A percentile compares a stretch with the other conserved stretches of the same genome.
Evolutionary conservation across 106 monocot species (phyloP).

Genomic region (Acorus calamus): DNA sequence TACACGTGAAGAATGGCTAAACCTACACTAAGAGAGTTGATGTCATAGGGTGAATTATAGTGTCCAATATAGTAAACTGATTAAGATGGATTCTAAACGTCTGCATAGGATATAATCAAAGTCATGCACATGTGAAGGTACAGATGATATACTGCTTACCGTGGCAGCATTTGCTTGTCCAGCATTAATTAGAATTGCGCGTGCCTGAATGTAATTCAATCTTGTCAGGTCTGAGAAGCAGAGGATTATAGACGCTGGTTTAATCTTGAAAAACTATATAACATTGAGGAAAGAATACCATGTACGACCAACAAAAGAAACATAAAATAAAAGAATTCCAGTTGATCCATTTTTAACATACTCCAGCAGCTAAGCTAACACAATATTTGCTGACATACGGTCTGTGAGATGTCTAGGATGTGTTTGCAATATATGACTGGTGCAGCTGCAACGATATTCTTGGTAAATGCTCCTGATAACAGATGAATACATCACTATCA

Average conservation of each 20-base stretch:
- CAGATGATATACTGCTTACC: constrained; percentile 31
- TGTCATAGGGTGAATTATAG: no score
- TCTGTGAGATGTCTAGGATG: constrained; percentile 37
- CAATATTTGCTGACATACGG: constrained; percentile 19
- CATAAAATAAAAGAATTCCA: no score
- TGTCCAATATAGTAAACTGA: no score
- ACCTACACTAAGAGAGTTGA: no score
- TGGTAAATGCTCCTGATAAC: constrained; percentile 74
- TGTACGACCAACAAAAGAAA: no score
- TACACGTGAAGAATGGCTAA: no score
- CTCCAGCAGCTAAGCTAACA: no score
- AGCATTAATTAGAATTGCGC: constrained; percentile 92
- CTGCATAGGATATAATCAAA: background rate
- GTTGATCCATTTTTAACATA: no score
- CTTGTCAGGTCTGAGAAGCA: background rate
- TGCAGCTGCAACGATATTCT: constrained; percentile 90
- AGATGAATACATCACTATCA: background rate
- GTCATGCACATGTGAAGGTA: background rate
- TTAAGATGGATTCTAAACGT: background rate
- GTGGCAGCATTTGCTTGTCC: constrained; percentile 99
- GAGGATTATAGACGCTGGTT: background rate
- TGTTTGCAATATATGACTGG: constrained; percentile 77
- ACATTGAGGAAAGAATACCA: background rate
- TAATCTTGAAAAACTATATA: background rate
- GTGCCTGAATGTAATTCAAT: constrained; percentile 34